These are phyloP conservation scores for Hibiscus trionum DNA, from an alignment of 345 rosid genomes.

Conservation along the genomic window DNA sequence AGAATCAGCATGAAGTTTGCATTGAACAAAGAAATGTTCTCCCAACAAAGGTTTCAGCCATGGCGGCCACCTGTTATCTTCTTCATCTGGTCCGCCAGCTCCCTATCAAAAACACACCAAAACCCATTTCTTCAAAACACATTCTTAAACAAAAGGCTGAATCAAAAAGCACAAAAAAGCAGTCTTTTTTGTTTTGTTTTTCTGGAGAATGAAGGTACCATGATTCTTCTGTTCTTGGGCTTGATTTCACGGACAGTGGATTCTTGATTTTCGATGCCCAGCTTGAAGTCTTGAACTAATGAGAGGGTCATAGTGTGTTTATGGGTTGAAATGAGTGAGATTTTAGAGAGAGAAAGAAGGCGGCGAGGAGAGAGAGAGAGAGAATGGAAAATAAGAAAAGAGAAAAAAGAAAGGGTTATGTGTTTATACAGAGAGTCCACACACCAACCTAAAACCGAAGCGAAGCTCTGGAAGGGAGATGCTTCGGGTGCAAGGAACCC, in stretches of 20 bases:
- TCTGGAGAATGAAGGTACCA: constrained; percentile 33
- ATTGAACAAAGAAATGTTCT: constrained; percentile 82
- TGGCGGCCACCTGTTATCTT: constrained; percentile 63
- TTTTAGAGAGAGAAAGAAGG: constrained; percentile 16
- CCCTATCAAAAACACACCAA: constrained; percentile 23
- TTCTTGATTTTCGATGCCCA: constrained; percentile 82
- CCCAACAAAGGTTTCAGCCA: constrained; percentile 75
- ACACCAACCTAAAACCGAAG: background rate
- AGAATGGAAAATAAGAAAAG: background rate
- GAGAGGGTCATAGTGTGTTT: background rate
- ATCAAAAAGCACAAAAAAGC: background rate
- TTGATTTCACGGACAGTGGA: constrained; percentile 66
- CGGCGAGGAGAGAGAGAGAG: constrained; percentile 10
- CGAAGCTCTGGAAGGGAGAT: background rate
- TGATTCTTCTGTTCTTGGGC: constrained; percentile 75
- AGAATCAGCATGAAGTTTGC: constrained; percentile 74
- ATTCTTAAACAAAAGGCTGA: background rate
- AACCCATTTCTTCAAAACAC: background rate
- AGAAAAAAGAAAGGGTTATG: background rate
- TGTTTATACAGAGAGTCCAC: background rate
- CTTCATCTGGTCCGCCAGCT: constrained; percentile 70
- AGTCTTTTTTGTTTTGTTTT: background rate
- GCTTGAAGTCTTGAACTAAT: constrained; percentile 24
- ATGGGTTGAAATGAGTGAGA: background rate
- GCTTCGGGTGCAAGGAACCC: constrained; percentile 1